Evolutionary conservation across 768 basidiomycete genomes (phyloP).

Genomic region (Solioccasus polychromus): DNA sequence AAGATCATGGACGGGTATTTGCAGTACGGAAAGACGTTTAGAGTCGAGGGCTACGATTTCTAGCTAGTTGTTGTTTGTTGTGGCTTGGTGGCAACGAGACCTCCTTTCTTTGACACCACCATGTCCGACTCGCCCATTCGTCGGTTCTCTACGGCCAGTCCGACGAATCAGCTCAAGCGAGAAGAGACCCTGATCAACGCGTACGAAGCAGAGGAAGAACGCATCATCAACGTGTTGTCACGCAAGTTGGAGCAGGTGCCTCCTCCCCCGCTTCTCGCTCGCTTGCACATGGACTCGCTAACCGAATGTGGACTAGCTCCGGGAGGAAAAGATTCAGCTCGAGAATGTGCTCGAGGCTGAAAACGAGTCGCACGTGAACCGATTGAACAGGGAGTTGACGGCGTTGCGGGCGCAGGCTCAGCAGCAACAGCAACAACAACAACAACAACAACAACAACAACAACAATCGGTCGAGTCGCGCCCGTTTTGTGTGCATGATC

Average conservation of each 20-base stretch:
- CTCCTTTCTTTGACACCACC: conserved; percentile 4
- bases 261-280: background rate
- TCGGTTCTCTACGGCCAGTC: conserved; percentile 52
- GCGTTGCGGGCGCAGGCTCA: conserved; percentile 58
- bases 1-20: conserved; percentile 94
- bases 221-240: conserved; percentile 79
- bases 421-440: conserved; percentile 14
- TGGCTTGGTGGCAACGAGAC: conserved; percentile 11
- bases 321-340: conserved; percentile 80
- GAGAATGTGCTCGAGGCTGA: conserved; percentile 84
- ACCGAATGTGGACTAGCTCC: conserved; percentile 45
- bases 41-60: conserved; percentile 84
- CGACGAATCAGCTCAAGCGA: conserved; percentile 44
- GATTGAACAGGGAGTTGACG: conserved; percentile 66
- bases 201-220: conserved; percentile 88
- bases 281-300: background rate
- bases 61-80: conserved; percentile 22
- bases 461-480: background rate
- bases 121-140: conserved; percentile 50
- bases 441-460: conserved; percentile 5
- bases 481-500: conserved; percentile 19
- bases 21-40: conserved; percentile 83
- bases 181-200: conserved; percentile 83
- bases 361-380: conserved; percentile 81
- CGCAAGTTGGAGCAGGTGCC: conserved; percentile 79